phyloP scores from a whole-genome alignment of 345 rosid species.

The Trapa incisa region DNA sequence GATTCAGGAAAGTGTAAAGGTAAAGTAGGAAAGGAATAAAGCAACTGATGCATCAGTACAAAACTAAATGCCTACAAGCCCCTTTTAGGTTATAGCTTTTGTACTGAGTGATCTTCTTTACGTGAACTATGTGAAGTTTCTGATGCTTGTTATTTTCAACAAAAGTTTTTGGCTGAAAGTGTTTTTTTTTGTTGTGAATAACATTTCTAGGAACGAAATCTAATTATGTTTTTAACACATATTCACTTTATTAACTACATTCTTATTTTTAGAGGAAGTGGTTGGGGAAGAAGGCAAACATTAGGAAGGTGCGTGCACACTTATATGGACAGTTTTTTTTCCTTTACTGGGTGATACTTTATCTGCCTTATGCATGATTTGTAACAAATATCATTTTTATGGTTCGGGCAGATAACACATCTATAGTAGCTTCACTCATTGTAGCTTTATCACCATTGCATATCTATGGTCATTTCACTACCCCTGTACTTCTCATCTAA shows the following conservation, averaged over 20 bases:
- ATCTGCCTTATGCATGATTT: too few relatives aligned
- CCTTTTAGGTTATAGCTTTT: background rate
- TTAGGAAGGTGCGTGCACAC: conserved; percentile 47
- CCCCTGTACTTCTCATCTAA: background rate
- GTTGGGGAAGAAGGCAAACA: conserved; percentile 46
- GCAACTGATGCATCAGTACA: background rate
- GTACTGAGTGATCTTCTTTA: background rate
- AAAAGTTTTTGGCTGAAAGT: background rate
- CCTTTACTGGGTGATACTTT: background rate
- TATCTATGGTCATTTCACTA: too few relatives aligned
- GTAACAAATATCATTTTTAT: too few relatives aligned
- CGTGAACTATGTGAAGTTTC: background rate
- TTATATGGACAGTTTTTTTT: background rate
- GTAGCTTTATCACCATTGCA: too few relatives aligned
- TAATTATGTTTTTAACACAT: background rate
- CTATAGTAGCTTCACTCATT: too few relatives aligned
- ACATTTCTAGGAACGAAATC: background rate
- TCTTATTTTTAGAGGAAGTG: conserved; percentile 58
- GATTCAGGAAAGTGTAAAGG: background rate
- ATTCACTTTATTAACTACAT: background rate
- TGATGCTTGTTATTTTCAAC: background rate
- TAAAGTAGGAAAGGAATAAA: background rate
- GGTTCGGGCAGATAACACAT: too few relatives aligned
- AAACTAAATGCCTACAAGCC: background rate
- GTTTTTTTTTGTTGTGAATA: background rate